A percentile compares a stretch with the other conserved stretches of the same genome.
These are phyloP conservation scores for Graphilbum ipis-grandicollis DNA, from an alignment of 2,329 filamentous ascomycete genomes.

Conservation along the genomic window DNA sequence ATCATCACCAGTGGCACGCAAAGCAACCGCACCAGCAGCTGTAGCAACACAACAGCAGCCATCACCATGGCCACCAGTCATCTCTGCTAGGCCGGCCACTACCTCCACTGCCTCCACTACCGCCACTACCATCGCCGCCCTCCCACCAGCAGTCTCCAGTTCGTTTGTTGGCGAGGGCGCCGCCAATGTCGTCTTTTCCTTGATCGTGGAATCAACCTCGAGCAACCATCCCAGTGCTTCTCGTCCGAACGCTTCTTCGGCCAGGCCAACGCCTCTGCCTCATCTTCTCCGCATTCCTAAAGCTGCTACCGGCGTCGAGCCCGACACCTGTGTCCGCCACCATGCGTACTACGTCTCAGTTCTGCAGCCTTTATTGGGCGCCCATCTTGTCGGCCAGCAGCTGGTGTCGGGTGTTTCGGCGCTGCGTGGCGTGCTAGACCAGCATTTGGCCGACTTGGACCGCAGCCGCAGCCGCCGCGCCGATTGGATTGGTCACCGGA, in stretches of 20 bases:
- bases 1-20: too few relatives aligned
- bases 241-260: not conserved
- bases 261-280: conserved; percentile 1
- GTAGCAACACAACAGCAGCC: not conserved
- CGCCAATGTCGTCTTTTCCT: conserved; percentile 53
- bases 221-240: too few relatives aligned
- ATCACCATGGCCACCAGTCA: not conserved
- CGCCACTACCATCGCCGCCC: conserved; percentile 4
- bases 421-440: conserved; percentile 31
- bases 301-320: conserved; percentile 28
- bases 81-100: conserved; percentile 23
- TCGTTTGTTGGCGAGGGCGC: conserved; percentile 45
- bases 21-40: not conserved
- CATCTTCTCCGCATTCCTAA: conserved; percentile 19
- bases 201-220: not conserved
- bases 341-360: conserved; percentile 31
- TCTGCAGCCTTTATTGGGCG: conserved; percentile 36
- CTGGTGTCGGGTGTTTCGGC: conserved; percentile 29
- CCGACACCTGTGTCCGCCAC: conserved; percentile 17
- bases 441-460: conserved; percentile 25
- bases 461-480: conserved; percentile 15
- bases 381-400: conserved; percentile 35
- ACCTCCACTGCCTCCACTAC: not conserved
- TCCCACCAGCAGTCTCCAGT: conserved; percentile 14
- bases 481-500: conserved; percentile 29